Evolutionary conservation across 2,329 filamentous ascomycete species (phyloP).

Genomic region (Dryadomyces quercus-mongolicae): DNA sequence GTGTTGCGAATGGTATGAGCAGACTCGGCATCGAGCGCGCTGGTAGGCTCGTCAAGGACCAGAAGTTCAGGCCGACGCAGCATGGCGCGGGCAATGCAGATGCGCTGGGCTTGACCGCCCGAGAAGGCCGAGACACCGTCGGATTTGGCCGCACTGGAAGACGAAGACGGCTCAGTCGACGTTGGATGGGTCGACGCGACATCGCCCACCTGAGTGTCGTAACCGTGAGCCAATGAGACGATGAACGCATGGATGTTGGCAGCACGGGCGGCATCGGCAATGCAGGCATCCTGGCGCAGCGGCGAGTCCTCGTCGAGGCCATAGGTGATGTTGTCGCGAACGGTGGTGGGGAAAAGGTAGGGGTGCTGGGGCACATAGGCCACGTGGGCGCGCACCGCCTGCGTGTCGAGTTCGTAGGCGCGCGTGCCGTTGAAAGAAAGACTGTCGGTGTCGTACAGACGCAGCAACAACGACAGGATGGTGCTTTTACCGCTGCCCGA

Average conservation of each 20-base stretch:
- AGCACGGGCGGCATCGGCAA: conserved; percentile 39
- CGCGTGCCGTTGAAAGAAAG: conserved; percentile 48
- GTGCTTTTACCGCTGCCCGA: conserved; percentile 93
- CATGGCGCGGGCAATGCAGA: conserved; percentile 72
- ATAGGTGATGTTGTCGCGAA: conserved; percentile 75
- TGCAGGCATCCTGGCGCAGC: conserved; percentile 28
- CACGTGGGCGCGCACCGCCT: conserved; percentile 46
- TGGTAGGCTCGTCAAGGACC: conserved; percentile 80
- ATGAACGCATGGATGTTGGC: conserved; percentile 71
- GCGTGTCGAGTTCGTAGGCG: conserved; percentile 45
- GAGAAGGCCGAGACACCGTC: conserved; percentile 42
- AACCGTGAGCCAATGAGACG: conserved; percentile 54
- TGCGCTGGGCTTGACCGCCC: conserved; percentile 70
- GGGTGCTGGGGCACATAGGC: conserved; percentile 61
- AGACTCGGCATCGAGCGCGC: conserved; percentile 60
- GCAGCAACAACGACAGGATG: conserved; percentile 60
- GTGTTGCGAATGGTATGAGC: conserved; percentile 47
- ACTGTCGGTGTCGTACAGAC: conserved; percentile 43
- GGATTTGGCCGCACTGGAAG: neutral
- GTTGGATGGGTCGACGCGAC: conserved; percentile 42
- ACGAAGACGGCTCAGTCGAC: neutral
- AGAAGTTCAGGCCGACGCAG: conserved; percentile 59
- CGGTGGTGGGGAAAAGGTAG: conserved; percentile 63
- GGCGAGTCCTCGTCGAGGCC: conserved; percentile 48
- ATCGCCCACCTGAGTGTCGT: conserved; percentile 67